Percentiles rank a stretch among this genome's conserved stretches.
phyloP scores from a whole-genome alignment of 2,329 filamentous ascomycete genomes.

The Elsinoe perseae region DNA sequence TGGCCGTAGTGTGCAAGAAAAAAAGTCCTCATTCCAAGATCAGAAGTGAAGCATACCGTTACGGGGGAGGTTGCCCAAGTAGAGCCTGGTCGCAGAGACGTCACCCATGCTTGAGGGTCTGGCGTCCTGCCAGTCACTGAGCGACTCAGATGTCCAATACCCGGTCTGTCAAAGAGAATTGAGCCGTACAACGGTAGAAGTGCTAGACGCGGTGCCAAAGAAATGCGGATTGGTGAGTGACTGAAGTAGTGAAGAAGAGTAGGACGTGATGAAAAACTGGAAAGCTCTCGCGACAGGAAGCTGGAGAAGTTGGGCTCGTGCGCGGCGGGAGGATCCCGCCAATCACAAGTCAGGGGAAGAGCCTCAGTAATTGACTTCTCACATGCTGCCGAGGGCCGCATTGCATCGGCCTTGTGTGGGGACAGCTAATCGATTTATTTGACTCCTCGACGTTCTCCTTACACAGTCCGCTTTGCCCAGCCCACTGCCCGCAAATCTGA shows the following conservation, averaged over 20 bases:
- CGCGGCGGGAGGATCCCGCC: background rate
- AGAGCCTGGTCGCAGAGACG: conserved; percentile 90
- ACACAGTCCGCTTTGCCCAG: background rate
- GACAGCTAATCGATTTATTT: conserved; percentile 1
- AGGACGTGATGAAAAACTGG: conserved; percentile 7
- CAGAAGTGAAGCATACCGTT: conserved; percentile 60
- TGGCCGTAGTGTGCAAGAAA: conserved; percentile 8
- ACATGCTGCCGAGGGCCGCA: conserved; percentile 15
- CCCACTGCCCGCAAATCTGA: background rate
- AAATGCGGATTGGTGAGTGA: background rate
- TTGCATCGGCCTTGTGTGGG: conserved; percentile 15
- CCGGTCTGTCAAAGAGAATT: background rate
- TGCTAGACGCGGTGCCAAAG: background rate
- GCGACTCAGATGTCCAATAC: background rate
- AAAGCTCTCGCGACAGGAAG: conserved; percentile 5
- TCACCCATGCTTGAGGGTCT: conserved; percentile 59
- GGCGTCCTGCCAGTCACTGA: conserved; percentile 4
- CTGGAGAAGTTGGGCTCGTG: conserved; percentile 9
- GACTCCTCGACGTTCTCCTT: conserved; percentile 6
- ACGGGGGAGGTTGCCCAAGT: conserved; percentile 94
- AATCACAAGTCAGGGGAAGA: background rate
- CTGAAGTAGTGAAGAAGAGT: background rate
- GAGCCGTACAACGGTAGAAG: background rate
- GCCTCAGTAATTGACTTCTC: conserved; percentile 9
- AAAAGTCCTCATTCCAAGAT: conserved; percentile 19